Base-by-base conservation (phyloP, 306 rosid species). In the Quercus dentata region DNA sequence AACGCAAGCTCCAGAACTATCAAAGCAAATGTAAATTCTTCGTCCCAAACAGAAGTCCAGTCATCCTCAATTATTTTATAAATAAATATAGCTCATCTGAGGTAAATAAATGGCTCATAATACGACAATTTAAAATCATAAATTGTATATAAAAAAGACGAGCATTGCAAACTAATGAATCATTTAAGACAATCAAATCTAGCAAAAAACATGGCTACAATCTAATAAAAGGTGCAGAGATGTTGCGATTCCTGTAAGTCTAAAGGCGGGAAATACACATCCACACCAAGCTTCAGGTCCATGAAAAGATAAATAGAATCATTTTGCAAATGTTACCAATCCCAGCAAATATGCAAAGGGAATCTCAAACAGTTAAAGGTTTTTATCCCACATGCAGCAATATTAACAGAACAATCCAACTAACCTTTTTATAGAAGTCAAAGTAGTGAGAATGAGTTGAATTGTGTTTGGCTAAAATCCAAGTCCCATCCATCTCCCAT, bases 361-460 rank as follows among this genome's bases (percentile, higher is more conserved):
- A 63, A 30, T 13, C n/a, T 5, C 20, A 35, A 6, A 3, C 41
- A 35, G 41, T 35, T 35, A 4, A 6, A 35, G 7, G 9, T 8
- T 20, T 25, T 25, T 25, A 25, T 25, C 27, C 27, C 27, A 25
- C 27, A 25, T 9, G 4, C 17, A 25, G 27, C 27, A 25, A 25
- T 25, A 25, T 25, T 25, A 25, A 25, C 27, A 4, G 74, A 8
- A 44, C 54, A 51, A 21, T 55, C 56, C 28, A 20, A 71, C 78
- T 74, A 79, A 82, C 99, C 94, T 92, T 94, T 52, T 93, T 89
- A 82, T 94, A 92, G 76, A 92, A 94, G 82, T 94, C 98, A n/a
- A 0, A 97, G 98, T 0, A 94, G 98, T 61, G 97, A 92, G 83
- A 75, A 92, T 7, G 85, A 9, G 57, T 88, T 90, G 21, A 88